Evolutionary conservation across 139 green algal species (phyloP), one percentile per base, ranked within the genome.

Genomic region (Haematococcus lacustris): DNA sequence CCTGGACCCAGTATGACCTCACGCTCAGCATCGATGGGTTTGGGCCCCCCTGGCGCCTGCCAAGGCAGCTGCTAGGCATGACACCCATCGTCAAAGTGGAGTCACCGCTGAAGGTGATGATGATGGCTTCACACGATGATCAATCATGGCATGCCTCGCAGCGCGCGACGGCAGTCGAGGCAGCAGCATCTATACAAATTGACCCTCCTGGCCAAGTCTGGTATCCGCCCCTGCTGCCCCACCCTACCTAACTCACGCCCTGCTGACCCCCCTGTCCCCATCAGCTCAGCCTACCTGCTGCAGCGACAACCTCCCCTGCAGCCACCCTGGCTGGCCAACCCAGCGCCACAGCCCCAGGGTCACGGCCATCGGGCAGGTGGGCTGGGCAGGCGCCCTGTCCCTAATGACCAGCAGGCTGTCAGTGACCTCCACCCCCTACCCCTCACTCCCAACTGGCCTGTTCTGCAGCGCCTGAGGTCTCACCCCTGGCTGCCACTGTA

Each of bases 261-360:
- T 53, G 43, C 43, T 53, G 59, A 35, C 9, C 59, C 13, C 21
- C 17, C 59, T 17, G 21, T 35, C 6, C 6, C 6, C 9, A 43
- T 2, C 38, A 35, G 5, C 40, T 64, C 61, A 66, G 66, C 78
- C 38, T 75, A 71, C 0, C 41, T 30, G 6, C 37, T 0, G 51
- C 32, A 4, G 30, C 69, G 4, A 79, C 57, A 0, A 37, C 57
- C 66, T 81, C 73, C 32, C 76, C 78, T 17, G 64, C 72, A 30
- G 72, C 70, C 41, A 71, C 51, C 2, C 75, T 43, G 33, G 80
- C 66, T 3, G 73, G 73, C 82, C 82, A 87, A 2, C 82, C 82
- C n/a, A 82, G 76, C 71, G 76, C 35, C 43, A 80, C 35, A 43
- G 6, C 43, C 17, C 38, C 70, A n/a, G n/a, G 39, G n/a, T 40